phyloP scores from a whole-genome alignment of 73 alveolate species.

The Uronychia binucleata region DNA sequence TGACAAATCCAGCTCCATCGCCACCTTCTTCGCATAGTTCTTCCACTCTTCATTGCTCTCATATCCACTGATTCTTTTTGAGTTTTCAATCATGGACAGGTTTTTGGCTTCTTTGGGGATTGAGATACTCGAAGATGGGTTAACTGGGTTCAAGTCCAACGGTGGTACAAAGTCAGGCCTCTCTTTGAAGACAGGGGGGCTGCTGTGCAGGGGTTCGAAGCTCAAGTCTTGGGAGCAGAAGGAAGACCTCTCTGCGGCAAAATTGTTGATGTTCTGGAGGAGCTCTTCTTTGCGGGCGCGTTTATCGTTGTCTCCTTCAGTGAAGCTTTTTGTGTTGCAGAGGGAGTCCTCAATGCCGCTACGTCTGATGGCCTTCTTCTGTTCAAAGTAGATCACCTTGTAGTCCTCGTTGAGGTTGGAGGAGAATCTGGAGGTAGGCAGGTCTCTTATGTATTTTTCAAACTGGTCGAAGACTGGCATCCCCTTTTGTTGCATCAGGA shows the following conservation, averaged over 20 bases:
- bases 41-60: not conserved
- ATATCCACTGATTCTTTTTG: not conserved
- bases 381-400: constrained; percentile 50
- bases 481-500: constrained; percentile 45
- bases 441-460: constrained; percentile 52
- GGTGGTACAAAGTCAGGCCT: constrained; percentile 45
- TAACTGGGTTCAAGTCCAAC: constrained; percentile 29
- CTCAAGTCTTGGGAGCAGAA: constrained; percentile 9
- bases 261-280: not conserved
- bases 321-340: constrained; percentile 3
- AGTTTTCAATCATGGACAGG: not conserved
- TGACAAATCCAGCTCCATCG: not conserved
- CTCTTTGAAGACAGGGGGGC: constrained; percentile 26
- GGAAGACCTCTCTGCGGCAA: not conserved
- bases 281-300: constrained; percentile 11
- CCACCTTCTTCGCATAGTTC: not conserved
- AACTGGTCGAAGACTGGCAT: constrained; percentile 50
- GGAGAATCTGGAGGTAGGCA: constrained; percentile 56
- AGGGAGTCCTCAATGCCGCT: not conserved
- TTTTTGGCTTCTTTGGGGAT: not conserved
- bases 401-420: constrained; percentile 50
- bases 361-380: constrained; percentile 13
- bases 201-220: constrained; percentile 38
- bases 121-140: not conserved
- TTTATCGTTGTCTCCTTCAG: constrained; percentile 6